phyloP scores from a whole-genome alignment of 345 rosid species.

The Brassica carinata region DNA sequence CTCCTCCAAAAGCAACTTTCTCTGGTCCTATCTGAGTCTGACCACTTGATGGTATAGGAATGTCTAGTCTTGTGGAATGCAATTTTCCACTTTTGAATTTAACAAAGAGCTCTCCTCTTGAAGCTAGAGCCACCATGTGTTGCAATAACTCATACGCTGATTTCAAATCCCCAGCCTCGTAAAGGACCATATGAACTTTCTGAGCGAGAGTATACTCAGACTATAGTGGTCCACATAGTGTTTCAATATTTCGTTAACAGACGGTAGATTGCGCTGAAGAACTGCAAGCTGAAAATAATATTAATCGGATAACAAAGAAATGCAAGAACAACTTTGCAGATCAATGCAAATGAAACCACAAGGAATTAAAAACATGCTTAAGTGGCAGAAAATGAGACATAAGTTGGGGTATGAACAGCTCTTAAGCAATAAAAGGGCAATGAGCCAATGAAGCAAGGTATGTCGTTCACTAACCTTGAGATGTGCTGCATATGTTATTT shows the following conservation, averaged over 20 bases:
- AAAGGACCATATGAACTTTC: constrained; percentile 66
- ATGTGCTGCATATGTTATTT: constrained; percentile 66
- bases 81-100: constrained; percentile 35
- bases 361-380: too few relatives aligned
- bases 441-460: too few relatives aligned
- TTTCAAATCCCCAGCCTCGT: constrained; percentile 65
- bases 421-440: too few relatives aligned
- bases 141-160: constrained; percentile 73
- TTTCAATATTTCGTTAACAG: constrained; percentile 65
- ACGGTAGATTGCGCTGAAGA: constrained; percentile 57
- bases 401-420: too few relatives aligned
- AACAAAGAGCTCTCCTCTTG: constrained; percentile 42
- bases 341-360: too few relatives aligned
- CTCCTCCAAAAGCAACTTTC: constrained; percentile 41
- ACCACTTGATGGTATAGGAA: constrained; percentile 61
- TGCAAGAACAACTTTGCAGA: too few relatives aligned
- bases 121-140: constrained; percentile 63
- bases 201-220: constrained; percentile 48
- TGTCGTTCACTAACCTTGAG: constrained; percentile 61
- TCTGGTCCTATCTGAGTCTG: constrained; percentile 45
- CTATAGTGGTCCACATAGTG: constrained; percentile 64
- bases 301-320: constrained; percentile 26
- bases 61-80: constrained; percentile 58
- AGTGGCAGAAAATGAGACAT: too few relatives aligned
- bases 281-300: constrained; percentile 74